Evolutionary conservation across 1,284 basidiomycete species (phyloP).

Genomic region (Pisolithus thermaeus): DNA sequence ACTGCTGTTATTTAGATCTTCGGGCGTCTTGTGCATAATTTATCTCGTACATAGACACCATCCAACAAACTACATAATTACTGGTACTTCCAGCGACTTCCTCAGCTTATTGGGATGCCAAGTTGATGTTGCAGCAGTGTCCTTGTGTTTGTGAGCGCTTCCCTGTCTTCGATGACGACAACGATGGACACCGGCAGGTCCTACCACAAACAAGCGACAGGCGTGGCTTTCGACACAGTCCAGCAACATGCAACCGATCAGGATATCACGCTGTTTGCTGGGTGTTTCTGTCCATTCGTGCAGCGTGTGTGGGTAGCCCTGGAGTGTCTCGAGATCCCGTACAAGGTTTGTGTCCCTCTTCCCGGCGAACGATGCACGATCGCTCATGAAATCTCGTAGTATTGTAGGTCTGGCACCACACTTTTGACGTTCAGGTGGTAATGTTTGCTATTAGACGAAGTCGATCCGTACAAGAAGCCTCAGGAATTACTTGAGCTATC

Average conservation of each 20-base stretch:
- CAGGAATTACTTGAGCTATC: constrained; percentile 71
- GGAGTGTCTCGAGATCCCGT: constrained; percentile 34
- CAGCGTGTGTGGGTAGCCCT: constrained; percentile 40
- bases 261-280: constrained; percentile 33
- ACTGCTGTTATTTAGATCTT: too few relatives aligned
- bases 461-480: constrained; percentile 80
- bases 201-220: constrained; percentile 32
- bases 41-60: too few relatives aligned
- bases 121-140: too few relatives aligned
- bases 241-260: constrained; percentile 18
- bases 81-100: too few relatives aligned
- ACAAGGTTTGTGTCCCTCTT: constrained; percentile 21
- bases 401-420: constrained; percentile 25
- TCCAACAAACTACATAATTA: too few relatives aligned
- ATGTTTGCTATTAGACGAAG: constrained; percentile 47
- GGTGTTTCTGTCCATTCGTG: constrained; percentile 44
- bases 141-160: too few relatives aligned
- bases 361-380: neutral
- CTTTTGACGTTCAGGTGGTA: neutral
- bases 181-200: constrained; percentile 20
- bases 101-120: too few relatives aligned
- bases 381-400: constrained; percentile 18
- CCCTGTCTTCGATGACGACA: neutral
- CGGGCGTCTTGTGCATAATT: too few relatives aligned
- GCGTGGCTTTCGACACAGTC: constrained; percentile 35